These are phyloP conservation scores for Sporobolomyces pararoseus DNA, from an alignment of 768 basidiomycete genomes.

Conservation along the genomic window DNA sequence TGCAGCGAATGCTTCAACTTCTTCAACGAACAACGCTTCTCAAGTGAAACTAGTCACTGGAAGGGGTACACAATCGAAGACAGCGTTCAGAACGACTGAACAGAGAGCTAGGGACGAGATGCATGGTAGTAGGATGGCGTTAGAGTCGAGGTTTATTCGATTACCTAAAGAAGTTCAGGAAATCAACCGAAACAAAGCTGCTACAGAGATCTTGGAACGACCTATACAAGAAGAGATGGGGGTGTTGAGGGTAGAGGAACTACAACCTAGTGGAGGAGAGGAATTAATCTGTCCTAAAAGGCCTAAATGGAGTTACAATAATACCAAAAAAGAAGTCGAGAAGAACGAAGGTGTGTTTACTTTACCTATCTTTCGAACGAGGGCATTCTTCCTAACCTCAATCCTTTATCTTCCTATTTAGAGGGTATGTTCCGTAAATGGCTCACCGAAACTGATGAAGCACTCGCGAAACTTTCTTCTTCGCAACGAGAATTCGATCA, in stretches of 20 bases:
- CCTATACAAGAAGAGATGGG: slow-evolving; percentile 43
- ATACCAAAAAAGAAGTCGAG: slow-evolving; percentile 84
- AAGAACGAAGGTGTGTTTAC: slow-evolving; percentile 60
- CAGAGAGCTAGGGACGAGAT: slow-evolving; percentile 26
- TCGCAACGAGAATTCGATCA: slow-evolving; percentile 44
- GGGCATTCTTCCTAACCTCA: not conserved
- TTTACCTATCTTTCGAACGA: not conserved
- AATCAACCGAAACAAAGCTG: slow-evolving; percentile 25
- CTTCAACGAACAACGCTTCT: not conserved
- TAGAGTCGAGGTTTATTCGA: slow-evolving; percentile 41
- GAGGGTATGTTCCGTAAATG: slow-evolving; percentile 77
- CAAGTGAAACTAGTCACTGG: not conserved
- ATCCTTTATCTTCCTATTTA: slow-evolving; percentile 5
- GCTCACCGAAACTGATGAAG: slow-evolving; percentile 63
- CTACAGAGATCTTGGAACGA: slow-evolving; percentile 39
- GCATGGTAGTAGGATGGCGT: slow-evolving; percentile 31
- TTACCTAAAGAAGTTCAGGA: slow-evolving; percentile 41
- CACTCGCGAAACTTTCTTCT: slow-evolving; percentile 57
- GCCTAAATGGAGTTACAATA: slow-evolving; percentile 82
- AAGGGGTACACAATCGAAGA: not conserved
- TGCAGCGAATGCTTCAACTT: slow-evolving; percentile 1
- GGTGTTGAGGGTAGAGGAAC: slow-evolving; percentile 41
- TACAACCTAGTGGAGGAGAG: slow-evolving; percentile 39
- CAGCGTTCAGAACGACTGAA: slow-evolving; percentile 19
- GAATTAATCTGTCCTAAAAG: slow-evolving; percentile 59